Base-by-base conservation (phyloP, 2,329 filamentous ascomycete genomes). In the Fusarium sp. region DNA sequence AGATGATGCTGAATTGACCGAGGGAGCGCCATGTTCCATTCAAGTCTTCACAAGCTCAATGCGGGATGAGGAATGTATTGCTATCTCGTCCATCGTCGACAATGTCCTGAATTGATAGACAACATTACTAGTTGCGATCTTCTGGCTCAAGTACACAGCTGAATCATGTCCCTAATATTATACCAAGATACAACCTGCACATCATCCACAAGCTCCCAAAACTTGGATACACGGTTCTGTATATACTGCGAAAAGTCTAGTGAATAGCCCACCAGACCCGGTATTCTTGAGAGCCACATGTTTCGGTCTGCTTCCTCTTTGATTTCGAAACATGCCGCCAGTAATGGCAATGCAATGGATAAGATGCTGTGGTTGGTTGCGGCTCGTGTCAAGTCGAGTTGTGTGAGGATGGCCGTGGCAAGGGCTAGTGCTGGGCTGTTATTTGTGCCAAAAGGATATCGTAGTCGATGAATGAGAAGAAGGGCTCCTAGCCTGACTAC, bases 61-160 rank as follows among this genome's bases (percentile, higher is more conserved):
- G 80, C 83, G 84, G 56, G 87, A 89, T 23, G 87, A 89, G 70
- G 84, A 88, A 68, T 85, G 83, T 59, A 71, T 85, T 11, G 67
- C 72, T 2, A 54, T 72, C 9, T 65, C 74, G 7, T 64, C 43
- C 2, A 11, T 68, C 78, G 32, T 76, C 5, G 72, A 77, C 27
- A 16, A 41, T 5, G 4, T 69, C 25, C 32, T 34, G 61, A 18
- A 69, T 14, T 56, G 27, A 5, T 57, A 67, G 11, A 8, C 5
- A 8, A n/a, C 6, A 6, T 18, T 5, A 23, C 8, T 20, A 13
- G 8, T 10, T 50, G 20, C 1, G 23, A 27, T 13, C 2, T n/a
- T n/a, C 14, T 30, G 4, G 23, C 10, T 64, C 3, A 43, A 10
- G 5, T 58, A 58, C 23, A 34, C 4, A 56, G 18, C 3, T 11